A percentile compares a stretch with the other conserved stretches of the same genome.
phyloP scores from a whole-genome alignment of 208 protist species.

The Naegleria gruberi region DNA sequence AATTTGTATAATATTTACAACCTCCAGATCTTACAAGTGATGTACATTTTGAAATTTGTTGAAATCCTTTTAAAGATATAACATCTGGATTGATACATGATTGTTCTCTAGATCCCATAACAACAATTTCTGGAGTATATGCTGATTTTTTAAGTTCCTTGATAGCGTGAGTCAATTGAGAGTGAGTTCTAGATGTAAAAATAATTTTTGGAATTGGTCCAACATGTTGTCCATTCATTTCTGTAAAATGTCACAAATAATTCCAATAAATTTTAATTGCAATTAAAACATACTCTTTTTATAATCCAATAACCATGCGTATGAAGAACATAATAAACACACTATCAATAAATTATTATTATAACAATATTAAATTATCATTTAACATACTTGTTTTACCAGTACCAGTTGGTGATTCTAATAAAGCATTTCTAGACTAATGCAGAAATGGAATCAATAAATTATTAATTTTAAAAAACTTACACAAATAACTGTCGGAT shows the following conservation, averaged over 20 bases:
- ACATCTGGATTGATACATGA: conserved; percentile 80
- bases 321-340: conserved; percentile 53
- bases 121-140: conserved; percentile 70
- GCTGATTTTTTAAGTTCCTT: conserved; percentile 74
- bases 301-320: conserved; percentile 45
- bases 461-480: neutral
- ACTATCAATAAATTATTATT: conserved; percentile 26
- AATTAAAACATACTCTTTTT: neutral
- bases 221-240: neutral
- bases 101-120: conserved; percentile 83
- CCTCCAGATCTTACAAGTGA: neutral
- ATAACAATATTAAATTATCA: too few relatives aligned
- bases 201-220: conserved; percentile 54
- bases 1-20: conserved; percentile 28
- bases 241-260: neutral
- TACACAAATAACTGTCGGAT: neutral
- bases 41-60: conserved; percentile 24
- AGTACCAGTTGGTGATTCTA: conserved; percentile 65
- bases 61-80: neutral
- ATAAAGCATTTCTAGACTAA: conserved; percentile 45
- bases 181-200: conserved; percentile 89
- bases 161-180: conserved; percentile 86
- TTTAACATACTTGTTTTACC: conserved; percentile 53
- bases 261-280: neutral
- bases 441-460: neutral